Evolutionary conservation across 164 flowering plant species (phyloP), one percentile per base, ranked within the genome.

Genomic region (Annona cherimola): DNA sequence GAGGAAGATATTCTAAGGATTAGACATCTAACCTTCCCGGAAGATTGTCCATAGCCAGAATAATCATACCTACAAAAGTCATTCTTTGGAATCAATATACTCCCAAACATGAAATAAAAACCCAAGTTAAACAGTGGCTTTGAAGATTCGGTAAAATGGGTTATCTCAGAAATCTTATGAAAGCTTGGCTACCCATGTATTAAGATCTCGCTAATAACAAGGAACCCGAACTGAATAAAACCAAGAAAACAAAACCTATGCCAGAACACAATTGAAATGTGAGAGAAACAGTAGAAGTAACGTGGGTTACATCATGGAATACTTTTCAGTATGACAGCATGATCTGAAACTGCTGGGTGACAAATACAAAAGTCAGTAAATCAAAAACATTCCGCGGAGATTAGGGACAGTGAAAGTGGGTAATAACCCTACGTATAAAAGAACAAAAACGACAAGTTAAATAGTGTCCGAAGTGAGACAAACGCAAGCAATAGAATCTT

Each of bases 21-120:
- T 12, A 68, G 61, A 67, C 63, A 66, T 74, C 85, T 9, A 61
- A 91, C 97, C 97, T 91, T 91, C 80, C 97, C 97, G 16, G 89
- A 82, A 43, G 97, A 91, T 68, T 84, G 94, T 71, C 97, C 97
- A 81, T 91, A 91, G 42, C 97, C 97, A 77, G 97, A 89, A 75
- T 91, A 91, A 76, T 91, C 97, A 78, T 89, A 91, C 81, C 97
- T 91, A 76, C 50, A 41, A 74, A 40, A 40, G 41, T 14, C 18
- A 35, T 64, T 41, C 42, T 11, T 64, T 64, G 5, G 67, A 64
- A 64, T 64, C 67, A 64, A 16, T 40, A 40, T 64, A 39, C 39
- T 40, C 67, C 41, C 11, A 61, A 11, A 41, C 1, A 40, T 3
- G 4, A 35, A 62, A 20, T 44, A 11, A n/a, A 40, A 20, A 41